Percentiles rank a stretch among this genome's conserved stretches.
Evolutionary conservation across 495 filamentous ascomycete genomes (phyloP).

Genomic region (Lepidopterella palustris): DNA sequence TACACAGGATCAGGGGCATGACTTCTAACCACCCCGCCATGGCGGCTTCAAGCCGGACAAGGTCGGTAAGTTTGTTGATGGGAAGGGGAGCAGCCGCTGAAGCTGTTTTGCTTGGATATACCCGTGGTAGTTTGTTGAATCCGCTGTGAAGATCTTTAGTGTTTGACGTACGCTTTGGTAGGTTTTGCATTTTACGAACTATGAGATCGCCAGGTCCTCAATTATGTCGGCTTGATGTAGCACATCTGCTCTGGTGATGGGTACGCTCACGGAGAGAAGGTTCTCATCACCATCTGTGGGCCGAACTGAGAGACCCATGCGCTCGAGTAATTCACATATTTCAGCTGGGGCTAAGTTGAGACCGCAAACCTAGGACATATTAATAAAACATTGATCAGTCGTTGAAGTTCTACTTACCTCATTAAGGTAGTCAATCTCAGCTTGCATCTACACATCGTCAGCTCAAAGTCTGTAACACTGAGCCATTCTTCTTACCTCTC

Average conservation of each 20-base stretch:
- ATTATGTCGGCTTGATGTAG: constrained; percentile 97
- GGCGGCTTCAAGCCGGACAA: constrained; percentile 81
- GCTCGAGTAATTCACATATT: constrained; percentile 68
- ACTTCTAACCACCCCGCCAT: constrained; percentile 97
- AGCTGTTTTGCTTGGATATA: constrained; percentile 72
- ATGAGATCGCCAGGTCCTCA: constrained; percentile 90
- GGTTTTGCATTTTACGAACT: not conserved
- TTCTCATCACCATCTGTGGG: constrained; percentile 59
- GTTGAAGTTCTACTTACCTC: no score
- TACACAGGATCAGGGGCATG: constrained; percentile 93
- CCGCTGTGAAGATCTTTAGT: constrained; percentile 54
- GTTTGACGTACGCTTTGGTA: not conserved
- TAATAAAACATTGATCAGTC: no score
- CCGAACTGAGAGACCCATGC: constrained; percentile 76
- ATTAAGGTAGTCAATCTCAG: constrained; percentile 88
- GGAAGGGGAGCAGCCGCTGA: constrained; percentile 81
- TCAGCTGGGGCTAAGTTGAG: constrained; percentile 62
- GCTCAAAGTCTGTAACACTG: not conserved
- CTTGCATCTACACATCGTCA: constrained; percentile 48
- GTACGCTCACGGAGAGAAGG: constrained; percentile 70
- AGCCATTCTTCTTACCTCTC: constrained; percentile 33
- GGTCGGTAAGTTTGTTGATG: constrained; percentile 91
- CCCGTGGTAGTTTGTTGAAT: constrained; percentile 85
- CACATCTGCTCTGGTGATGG: constrained; percentile 86
- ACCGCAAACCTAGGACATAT: constrained; percentile 83